phyloP scores from a whole-genome alignment of 768 basidiomycete genomes.

The Suillus fuscotomentosus region DNA sequence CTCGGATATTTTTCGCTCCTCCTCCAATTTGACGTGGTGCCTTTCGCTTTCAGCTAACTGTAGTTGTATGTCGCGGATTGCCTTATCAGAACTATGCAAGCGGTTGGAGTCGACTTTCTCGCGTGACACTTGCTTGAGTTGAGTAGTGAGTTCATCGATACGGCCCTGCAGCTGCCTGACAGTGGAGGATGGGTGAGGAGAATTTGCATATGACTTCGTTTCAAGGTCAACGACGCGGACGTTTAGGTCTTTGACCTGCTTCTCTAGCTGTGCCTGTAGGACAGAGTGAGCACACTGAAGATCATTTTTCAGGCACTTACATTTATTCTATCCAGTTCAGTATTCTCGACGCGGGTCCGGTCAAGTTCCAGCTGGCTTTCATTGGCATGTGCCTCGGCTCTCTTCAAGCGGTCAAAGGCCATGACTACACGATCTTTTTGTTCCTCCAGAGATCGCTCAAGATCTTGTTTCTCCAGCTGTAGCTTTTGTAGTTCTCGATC shows the following conservation, averaged over 20 bases:
- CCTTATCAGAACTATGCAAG: conserved; percentile 45
- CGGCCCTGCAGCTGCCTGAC: conserved; percentile 65
- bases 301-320: conserved; percentile 36
- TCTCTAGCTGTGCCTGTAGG: conserved; percentile 74
- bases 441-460: conserved; percentile 76
- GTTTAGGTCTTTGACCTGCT: conserved; percentile 82
- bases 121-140: conserved; percentile 41
- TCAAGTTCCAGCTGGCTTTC: conserved; percentile 78
- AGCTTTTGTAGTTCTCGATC: conserved; percentile 76
- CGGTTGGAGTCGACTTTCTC: conserved; percentile 36
- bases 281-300: conserved; percentile 5
- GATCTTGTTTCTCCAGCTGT: conserved; percentile 77
- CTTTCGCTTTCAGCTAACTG: conserved; percentile 63
- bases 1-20: conserved; percentile 62
- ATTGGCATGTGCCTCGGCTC: conserved; percentile 72
- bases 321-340: conserved; percentile 74
- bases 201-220: conserved; percentile 68
- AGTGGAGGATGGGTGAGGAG: conserved; percentile 54
- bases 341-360: conserved; percentile 77
- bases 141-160: conserved; percentile 64
- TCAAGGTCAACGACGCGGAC: conserved; percentile 82
- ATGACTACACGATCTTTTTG: conserved; percentile 71
- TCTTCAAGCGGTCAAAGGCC: conserved; percentile 77
- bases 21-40: conserved; percentile 59
- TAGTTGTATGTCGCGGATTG: conserved; percentile 49